Percentiles rank a stretch among this genome's conserved stretches.
These are phyloP conservation scores for Fusarium virguliforme DNA, from an alignment of 2,329 filamentous ascomycete genomes.

Conservation along the genomic window DNA sequence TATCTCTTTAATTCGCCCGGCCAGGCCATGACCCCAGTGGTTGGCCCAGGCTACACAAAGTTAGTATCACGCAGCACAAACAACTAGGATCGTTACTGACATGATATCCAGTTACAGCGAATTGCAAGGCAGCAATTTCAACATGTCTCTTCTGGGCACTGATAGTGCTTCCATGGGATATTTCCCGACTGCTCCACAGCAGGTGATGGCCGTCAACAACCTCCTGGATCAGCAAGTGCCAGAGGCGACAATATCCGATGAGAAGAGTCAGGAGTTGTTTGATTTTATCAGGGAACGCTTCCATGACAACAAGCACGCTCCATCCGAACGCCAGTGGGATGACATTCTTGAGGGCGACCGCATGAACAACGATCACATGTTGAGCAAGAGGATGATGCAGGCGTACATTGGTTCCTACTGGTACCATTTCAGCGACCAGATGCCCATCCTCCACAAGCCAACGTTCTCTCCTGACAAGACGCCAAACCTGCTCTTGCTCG, in stretches of 20 bases:
- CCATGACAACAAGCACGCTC: conserved; percentile 83
- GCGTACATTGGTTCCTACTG: conserved; percentile 94
- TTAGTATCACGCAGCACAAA: conserved; percentile 55
- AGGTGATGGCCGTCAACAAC: conserved; percentile 92
- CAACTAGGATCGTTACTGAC: conserved; percentile 45
- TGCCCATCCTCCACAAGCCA: conserved; percentile 94
- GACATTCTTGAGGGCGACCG: conserved; percentile 85
- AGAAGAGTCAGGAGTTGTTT: conserved; percentile 87
- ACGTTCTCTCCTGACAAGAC: conserved; percentile 92
- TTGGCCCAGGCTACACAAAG: conserved; percentile 63
- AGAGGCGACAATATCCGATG: conserved; percentile 86
- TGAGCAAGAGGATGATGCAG: conserved; percentile 96
- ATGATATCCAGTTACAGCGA: conserved; percentile 66
- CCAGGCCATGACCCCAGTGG: conserved; percentile 62
- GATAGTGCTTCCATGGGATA: conserved; percentile 68
- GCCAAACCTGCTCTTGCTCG: conserved; percentile 85
- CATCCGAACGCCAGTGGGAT: conserved; percentile 82
- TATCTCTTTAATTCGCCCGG: conserved; percentile 79
- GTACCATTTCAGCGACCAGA: conserved; percentile 93
- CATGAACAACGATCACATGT: conserved; percentile 73
- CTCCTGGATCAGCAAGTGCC: conserved; percentile 85
- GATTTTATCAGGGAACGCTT: conserved; percentile 87
- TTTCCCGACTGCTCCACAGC: conserved; percentile 75
- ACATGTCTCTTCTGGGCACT: conserved; percentile 65
- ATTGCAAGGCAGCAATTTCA: conserved; percentile 60